These are phyloP conservation scores for Penicillium waksmanii DNA, from an alignment of 495 filamentous ascomycete species.

Conservation along the genomic window DNA sequence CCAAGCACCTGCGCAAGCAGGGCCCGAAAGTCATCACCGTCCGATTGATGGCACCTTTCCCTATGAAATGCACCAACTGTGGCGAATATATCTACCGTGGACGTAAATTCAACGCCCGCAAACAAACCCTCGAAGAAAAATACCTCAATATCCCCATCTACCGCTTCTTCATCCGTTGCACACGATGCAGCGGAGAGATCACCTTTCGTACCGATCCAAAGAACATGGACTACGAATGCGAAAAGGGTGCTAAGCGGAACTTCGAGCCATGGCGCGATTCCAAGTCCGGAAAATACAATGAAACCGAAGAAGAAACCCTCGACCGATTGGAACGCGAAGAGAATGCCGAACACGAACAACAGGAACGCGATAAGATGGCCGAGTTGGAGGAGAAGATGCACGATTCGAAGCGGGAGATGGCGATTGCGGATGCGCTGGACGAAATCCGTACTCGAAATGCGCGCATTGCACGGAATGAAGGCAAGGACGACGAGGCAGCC, in stretches of 20 bases:
- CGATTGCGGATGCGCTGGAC: slow-evolving; percentile 92
- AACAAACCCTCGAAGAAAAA: slow-evolving; percentile 89
- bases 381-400: slow-evolving; percentile 81
- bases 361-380: slow-evolving; percentile 73
- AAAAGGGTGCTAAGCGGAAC: slow-evolving; percentile 86
- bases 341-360: slow-evolving; percentile 55
- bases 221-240: slow-evolving; percentile 89
- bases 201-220: slow-evolving; percentile 95
- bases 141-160: slow-evolving; percentile 90
- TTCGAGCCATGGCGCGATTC: slow-evolving; percentile 84
- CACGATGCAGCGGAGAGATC: slow-evolving; percentile 85
- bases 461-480: slow-evolving; percentile 73
- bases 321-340: slow-evolving; percentile 82
- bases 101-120: slow-evolving; percentile 95
- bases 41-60: slow-evolving; percentile 96
- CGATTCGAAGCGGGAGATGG: slow-evolving; percentile 97
- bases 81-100: slow-evolving; percentile 98
- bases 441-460: slow-evolving; percentile 94
- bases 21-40: slow-evolving; percentile 86
- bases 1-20: slow-evolving; percentile 59
- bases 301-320: slow-evolving; percentile 87
- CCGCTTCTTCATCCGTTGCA: slow-evolving; percentile 95
- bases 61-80: slow-evolving; percentile 88
- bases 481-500: slow-evolving; percentile 50
- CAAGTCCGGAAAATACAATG: slow-evolving; percentile 54